Conservation (phyloP, 257 asterid genomes). For the Scutellaria galericulata region DNA sequence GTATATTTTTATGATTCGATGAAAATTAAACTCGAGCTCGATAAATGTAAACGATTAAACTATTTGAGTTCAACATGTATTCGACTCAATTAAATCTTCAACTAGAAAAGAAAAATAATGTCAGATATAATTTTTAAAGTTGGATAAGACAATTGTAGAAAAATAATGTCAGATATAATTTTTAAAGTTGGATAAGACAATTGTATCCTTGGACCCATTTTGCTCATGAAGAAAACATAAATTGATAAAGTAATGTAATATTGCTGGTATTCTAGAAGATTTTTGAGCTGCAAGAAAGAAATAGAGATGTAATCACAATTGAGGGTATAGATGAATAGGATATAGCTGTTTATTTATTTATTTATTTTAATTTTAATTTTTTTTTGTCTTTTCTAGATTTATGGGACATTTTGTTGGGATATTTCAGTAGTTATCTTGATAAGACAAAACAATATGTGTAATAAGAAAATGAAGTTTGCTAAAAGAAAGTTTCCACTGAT, state of each 20-base stretch:
- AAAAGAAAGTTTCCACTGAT: too few relatives aligned
- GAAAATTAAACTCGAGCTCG: neutral
- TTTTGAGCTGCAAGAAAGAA: slow-evolving; percentile 19
- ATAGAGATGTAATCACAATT: slow-evolving; percentile 33
- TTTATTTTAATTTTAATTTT: too few relatives aligned
- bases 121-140: too few relatives aligned
- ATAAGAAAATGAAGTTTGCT: too few relatives aligned
- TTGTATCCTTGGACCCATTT: neutral
- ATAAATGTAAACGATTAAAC: neutral
- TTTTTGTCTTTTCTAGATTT: slow-evolving; percentile 25
- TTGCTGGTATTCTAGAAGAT: slow-evolving; percentile 16
- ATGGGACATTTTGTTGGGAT: slow-evolving; percentile 49
- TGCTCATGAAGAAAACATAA: neutral
- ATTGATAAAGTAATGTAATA: slow-evolving; percentile 16
- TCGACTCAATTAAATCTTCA: too few relatives aligned
- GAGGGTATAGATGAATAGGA: slow-evolving; percentile 43
- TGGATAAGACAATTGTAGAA: too few relatives aligned
- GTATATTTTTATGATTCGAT: neutral
- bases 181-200: neutral
- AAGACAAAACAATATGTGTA: too few relatives aligned
- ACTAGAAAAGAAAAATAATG: neutral
- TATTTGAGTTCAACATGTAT: too few relatives aligned
- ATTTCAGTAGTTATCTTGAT: too few relatives aligned
- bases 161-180: neutral
- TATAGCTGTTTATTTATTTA: slow-evolving; percentile 34